phyloP scores from a whole-genome alignment of 2,329 filamentous ascomycete species.

The Xylariales sp. region DNA sequence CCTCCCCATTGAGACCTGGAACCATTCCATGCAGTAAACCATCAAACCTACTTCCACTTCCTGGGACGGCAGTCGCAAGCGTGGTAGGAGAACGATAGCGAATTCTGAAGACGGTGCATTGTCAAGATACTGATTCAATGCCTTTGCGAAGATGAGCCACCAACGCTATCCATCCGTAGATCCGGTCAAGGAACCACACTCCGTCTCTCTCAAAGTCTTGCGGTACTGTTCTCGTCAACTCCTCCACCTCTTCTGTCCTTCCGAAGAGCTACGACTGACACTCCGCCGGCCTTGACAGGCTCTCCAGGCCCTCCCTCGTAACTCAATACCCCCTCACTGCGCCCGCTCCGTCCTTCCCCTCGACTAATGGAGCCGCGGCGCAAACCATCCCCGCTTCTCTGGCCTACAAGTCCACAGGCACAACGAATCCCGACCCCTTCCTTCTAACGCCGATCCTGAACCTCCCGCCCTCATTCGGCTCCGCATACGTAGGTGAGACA shows the following conservation, averaged over 20 bases:
- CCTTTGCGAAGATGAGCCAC: slow-evolving; percentile 50
- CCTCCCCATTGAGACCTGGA: too few species aligned
- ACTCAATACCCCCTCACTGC: slow-evolving; percentile 61
- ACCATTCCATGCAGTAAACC: too few species aligned
- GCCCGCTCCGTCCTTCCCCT: slow-evolving; percentile 39
- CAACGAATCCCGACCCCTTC: slow-evolving; percentile 50
- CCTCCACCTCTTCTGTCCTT: not conserved
- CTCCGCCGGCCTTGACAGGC: slow-evolving; percentile 43
- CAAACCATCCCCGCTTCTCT: slow-evolving; percentile 59
- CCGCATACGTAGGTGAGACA: slow-evolving; percentile 90
- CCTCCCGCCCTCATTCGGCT: slow-evolving; percentile 85
- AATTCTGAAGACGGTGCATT: too few species aligned
- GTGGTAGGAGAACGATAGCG: too few species aligned
- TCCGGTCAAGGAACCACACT: slow-evolving; percentile 68
- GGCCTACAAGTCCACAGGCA: slow-evolving; percentile 52
- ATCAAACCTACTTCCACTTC: too few species aligned
- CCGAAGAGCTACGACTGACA: slow-evolving; percentile 11
- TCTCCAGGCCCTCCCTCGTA: slow-evolving; percentile 77
- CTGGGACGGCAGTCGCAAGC: too few species aligned
- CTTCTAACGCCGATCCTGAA: slow-evolving; percentile 65
- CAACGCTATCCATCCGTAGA: slow-evolving; percentile 54
- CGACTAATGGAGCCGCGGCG: slow-evolving; percentile 35
- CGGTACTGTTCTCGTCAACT: slow-evolving; percentile 37
- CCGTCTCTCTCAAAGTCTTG: slow-evolving; percentile 72
- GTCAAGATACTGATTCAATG: too few species aligned